Base-by-base conservation (phyloP, 1,284 basidiomycete species). In the Melampsora americana region DNA sequence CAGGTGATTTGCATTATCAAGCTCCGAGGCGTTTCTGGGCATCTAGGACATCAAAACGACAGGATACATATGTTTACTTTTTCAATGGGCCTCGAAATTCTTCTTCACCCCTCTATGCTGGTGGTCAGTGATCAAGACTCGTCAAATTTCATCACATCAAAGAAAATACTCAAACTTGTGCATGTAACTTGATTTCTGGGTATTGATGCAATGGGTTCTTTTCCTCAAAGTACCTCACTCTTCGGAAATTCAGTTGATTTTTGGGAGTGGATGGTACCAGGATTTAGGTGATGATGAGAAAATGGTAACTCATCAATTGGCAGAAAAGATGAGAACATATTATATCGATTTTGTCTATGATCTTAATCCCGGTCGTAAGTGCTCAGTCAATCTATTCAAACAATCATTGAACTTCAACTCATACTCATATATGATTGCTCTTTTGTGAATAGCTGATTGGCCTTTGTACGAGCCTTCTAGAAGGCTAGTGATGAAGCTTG, bases 1-100 rank as follows among this genome's bases (percentile, higher is more conserved):
- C 23, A 74, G 72, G 72, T 35, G 72, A 74, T 61, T 48, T 67
- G 23, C 72, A 74, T 61, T 74, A 74, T 35, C 72, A 74, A 67
- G 64, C 72, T 18, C 72, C 72, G 16, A 67, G 56, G 60, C 50
- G 72, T 14, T 42, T 74, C 32, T 74, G 72, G 72, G 35, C 72
- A 28, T 42, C 30, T 28, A 60, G 44, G 18, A 53, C 65, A 20
- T 66, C 72, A 11, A 32, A 30, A 28, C 23, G 53, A 28, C 26
- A 53, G 35, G 46, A 62, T n/a, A 64, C 66, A 59, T 74, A 74
- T 61, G 72, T 74, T 9, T 74, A 74, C 65, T 67, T 59, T 32
- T 74, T 67, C 30, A 64, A 66, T 59, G 72, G 72, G 7, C 72
- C 72, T 26, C 65, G 48, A 30, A 59, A 59, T 18, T 59, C 56